Base-by-base conservation (phyloP, 179 eudicot species). In the Beta macrorhiza region DNA sequence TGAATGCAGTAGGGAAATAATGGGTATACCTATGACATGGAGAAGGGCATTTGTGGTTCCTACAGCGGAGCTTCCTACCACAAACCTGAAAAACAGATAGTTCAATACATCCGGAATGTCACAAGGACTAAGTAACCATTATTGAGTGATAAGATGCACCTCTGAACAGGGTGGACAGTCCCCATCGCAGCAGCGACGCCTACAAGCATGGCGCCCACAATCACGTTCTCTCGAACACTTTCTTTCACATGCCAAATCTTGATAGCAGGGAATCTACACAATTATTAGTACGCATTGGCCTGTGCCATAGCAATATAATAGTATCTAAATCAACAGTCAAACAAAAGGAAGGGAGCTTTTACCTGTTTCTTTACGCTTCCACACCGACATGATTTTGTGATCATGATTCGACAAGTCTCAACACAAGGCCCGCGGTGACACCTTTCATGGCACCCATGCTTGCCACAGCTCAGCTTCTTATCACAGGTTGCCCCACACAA, bases 171-270 rank as follows among this genome's bases (percentile, higher is more conserved):
- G 98, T 2, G 97, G 99, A 67, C 99, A 97, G 75, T 93, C 90
- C 75, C 98, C 98, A 86, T 97, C 97, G 77, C 99, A 97, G 83
- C 99, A 97, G 69, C 92, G 91, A 22, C 98, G 92, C 83, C 93
- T 94, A 75, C 99, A 97, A 74, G 97, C 97, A 91, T 97, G 99
- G 70, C 98, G 97, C 68, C 95, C 98, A 91, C 99, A 97, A 80
- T 97, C 98, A 63, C 98, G 85, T 78, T 90, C 80, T 55, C 77
- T 88, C 83, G 85, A 87, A 78, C 99, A 97, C 87, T 97, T 97
- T 86, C 99, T 91, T 79, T 97, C 99, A 79, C 99, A 97, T 20
- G 88, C 88, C 87, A 97, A 84, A 82, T 92, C 98, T 92, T 94
- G 99, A 91, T 91, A 85, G 89, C 99, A 97, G 52, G 99, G 99